Evolutionary conservation across 352 stramenopile species (phyloP).

Genomic region (Thraustochytrium striatum): DNA sequence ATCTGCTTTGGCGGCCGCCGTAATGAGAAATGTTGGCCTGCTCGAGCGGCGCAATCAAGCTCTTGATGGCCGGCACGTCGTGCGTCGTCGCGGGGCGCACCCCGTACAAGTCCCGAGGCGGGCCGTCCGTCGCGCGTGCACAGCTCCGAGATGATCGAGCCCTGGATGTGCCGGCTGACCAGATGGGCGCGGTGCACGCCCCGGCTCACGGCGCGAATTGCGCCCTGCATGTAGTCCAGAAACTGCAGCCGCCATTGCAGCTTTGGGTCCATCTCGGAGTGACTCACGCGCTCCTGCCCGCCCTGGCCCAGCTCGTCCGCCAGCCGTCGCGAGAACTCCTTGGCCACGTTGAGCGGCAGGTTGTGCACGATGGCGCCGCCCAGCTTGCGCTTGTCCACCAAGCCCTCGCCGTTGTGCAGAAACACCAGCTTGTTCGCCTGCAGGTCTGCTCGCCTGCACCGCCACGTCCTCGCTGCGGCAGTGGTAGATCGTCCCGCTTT

Average conservation of each 20-base stretch:
- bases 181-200: slow-evolving; percentile 75
- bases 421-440: slow-evolving; percentile 78
- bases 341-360: slow-evolving; percentile 36
- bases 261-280: slow-evolving; percentile 44
- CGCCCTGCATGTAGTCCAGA: slow-evolving; percentile 73
- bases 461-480: slow-evolving; percentile 78
- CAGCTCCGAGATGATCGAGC: slow-evolving; percentile 70
- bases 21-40: slow-evolving; percentile 76
- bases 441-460: slow-evolving; percentile 74
- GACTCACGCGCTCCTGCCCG: slow-evolving; percentile 28
- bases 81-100: slow-evolving; percentile 72
- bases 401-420: slow-evolving; percentile 76
- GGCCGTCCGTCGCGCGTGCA: slow-evolving; percentile 80
- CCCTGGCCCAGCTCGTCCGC: slow-evolving; percentile 40
- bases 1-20: slow-evolving; percentile 79
- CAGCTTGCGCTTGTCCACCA: slow-evolving; percentile 69
- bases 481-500: slow-evolving; percentile 78
- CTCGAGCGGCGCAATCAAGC: slow-evolving; percentile 63
- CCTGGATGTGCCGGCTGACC: slow-evolving; percentile 74
- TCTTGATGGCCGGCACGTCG: slow-evolving; percentile 62
- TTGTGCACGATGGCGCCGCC: slow-evolving; percentile 46
- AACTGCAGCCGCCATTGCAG: slow-evolving; percentile 62
- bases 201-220: slow-evolving; percentile 72
- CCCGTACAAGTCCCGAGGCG: slow-evolving; percentile 74
- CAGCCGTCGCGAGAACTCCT: slow-evolving; percentile 10